Base-by-base conservation (phyloP, 2,329 filamentous ascomycete genomes). In the Epichloe baconii region DNA sequence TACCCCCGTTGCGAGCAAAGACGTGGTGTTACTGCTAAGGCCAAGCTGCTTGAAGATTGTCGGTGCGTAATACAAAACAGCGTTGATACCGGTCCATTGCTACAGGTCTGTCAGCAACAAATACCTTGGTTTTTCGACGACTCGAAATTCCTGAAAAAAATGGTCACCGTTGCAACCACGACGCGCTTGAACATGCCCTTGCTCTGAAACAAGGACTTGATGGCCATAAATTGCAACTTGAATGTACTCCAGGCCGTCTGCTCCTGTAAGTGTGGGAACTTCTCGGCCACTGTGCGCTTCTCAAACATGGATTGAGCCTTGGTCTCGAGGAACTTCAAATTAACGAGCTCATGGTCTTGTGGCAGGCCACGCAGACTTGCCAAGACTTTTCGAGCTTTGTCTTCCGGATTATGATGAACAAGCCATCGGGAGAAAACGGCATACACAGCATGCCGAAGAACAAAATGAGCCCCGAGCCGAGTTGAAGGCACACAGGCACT, bases 351-450 rank as follows among this genome's bases (percentile, higher is more conserved):
- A 23, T 23, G 23, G 23, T 23, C 23, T 23, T 23, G 23, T 0
- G 78, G 64, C 0, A 87, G 74, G 5, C 73, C 74, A 23, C 87
- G 80, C 3, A 91, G 77, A 37, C 47, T 63, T 71, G 0, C 84
- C 78, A 1, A 91, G 73, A 1, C 82, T 79, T 10, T 63, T 62
- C 83, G 62, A 0, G 35, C 36, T 26, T 48, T 21, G 8, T 74
- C 74, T 59, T 89, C 84, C 37, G 84, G 80, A 52, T 70, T 72
- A 59, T 86, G 82, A 62, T 88, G 80, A 8, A 86, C 69, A 1
- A 91, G 75, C 85, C 85, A 89, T 57, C 86, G 76, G 0, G 86
- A 0, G 79, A 85, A 67, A 85, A 88, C 0, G 86, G 86, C 84
- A 90, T 87, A 68, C 86, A 87, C 11, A 85, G 61, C 76, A 89